Evolutionary conservation across 805 yeast genomes (phyloP).

Genomic region (Wickerhamiella kazuoi): DNA sequence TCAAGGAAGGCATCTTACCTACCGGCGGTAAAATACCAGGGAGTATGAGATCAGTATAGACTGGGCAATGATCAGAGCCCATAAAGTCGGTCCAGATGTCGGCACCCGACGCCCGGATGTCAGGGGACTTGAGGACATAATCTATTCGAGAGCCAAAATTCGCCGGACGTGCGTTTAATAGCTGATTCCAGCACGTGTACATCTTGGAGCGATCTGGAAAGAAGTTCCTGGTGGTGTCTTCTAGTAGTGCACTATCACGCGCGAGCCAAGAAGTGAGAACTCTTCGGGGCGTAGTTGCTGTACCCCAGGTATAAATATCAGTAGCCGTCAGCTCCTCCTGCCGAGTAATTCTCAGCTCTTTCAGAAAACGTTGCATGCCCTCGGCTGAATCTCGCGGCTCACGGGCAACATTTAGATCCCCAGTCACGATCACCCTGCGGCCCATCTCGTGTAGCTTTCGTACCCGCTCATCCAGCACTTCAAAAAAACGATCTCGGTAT

Average conservation of each 20-base stretch:
- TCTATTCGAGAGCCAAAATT: conserved; percentile 86
- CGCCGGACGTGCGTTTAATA: conserved; percentile 54
- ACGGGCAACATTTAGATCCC: conserved; percentile 71
- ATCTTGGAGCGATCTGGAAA: conserved; percentile 44
- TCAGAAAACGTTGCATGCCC: conserved; percentile 23
- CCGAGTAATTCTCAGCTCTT: conserved; percentile 1
- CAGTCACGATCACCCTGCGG: conserved; percentile 62
- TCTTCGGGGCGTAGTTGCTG: conserved; percentile 26
- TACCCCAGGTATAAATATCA: conserved; percentile 22
- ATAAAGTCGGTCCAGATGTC: conserved; percentile 49
- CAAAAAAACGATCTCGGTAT: conserved; percentile 37
- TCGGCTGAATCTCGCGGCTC: conserved; percentile 77
- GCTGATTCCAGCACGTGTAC: conserved; percentile 88
- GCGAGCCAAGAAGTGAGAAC: conserved; percentile 32
- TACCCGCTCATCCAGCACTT: conserved; percentile 43
- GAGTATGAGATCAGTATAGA: conserved; percentile 44
- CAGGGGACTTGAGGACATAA: conserved; percentile 37
- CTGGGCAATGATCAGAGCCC: conserved; percentile 95
- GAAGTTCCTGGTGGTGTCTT: conserved; percentile 25
- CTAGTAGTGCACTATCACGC: conserved; percentile 18
- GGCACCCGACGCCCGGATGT: conserved; percentile 25
- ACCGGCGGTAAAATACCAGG: conserved; percentile 2
- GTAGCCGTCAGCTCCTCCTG: conserved; percentile 9
- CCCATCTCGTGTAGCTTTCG: conserved; percentile 34
- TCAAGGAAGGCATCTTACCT: conserved; percentile 1